Conservation (phyloP, 129 eudicot species). For the Centella asiatica region DNA sequence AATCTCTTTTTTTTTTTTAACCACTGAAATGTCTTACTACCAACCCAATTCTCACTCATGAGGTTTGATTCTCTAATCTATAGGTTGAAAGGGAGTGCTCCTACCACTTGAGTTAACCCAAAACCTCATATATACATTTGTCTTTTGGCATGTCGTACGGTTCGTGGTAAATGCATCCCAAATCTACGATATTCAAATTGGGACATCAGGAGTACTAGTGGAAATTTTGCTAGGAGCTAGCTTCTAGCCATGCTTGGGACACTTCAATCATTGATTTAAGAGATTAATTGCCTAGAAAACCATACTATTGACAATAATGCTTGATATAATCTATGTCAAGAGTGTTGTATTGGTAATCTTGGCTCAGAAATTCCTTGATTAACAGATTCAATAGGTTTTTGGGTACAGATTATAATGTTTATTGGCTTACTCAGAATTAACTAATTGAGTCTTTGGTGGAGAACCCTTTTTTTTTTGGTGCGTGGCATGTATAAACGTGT, state of each 20-base stretch:
- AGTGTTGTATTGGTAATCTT: background rate
- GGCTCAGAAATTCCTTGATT: background rate
- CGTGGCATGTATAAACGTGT: too few species aligned
- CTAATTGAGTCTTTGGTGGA: too few species aligned
- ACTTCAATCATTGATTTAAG: background rate
- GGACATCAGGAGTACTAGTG: background rate
- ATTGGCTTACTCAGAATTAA: too few species aligned
- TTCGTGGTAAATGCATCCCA: background rate
- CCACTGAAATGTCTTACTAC: too few species aligned
- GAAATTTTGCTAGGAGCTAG: too few species aligned
- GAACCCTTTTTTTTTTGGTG: too few species aligned
- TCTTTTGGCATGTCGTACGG: background rate
- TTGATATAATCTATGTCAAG: background rate
- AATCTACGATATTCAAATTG: background rate
- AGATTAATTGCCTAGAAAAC: conserved; percentile 1
- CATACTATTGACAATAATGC: background rate
- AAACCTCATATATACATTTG: background rate
- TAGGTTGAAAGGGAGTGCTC: too few species aligned
- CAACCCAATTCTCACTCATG: too few species aligned
- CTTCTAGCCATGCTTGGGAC: background rate
- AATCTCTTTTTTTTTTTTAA: too few species aligned
- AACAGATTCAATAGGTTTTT: background rate
- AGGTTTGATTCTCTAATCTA: too few species aligned
- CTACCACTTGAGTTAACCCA: too few species aligned
- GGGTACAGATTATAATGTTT: background rate